Base-by-base conservation (phyloP, 257 asterid species). In the Solanum acaule region DNA sequence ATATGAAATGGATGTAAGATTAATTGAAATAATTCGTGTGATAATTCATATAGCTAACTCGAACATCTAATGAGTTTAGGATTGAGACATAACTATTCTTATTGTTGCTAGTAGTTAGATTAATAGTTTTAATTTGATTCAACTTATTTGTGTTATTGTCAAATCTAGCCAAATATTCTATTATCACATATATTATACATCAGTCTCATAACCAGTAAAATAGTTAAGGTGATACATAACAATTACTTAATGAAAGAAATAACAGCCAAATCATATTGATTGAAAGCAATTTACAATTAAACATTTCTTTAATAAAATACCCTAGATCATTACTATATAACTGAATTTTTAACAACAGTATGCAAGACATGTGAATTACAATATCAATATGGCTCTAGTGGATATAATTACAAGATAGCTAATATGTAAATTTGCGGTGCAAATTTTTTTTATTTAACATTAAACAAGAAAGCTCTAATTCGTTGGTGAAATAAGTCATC, bases 351-450 rank as follows among this genome's bases (percentile, higher is more conserved):
- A 6, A 78, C 14, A 78, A 42, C 38, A 78, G 25, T 25, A 20
- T 77, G 35, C 61, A 40, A 14, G 15, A 42, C 16, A 23, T 12
- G 20, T 15, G 85, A 78, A 78, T 78, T 42, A 42, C 35, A 78
- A 78, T 44, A 42, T 42, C 85, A 78, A 42, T 34, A 25, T 25
- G 15, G 85, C 85, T 13, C 34, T 78, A 40, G 63, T 91, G n/a
- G 93, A 90, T 22, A 91, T 46, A 46, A 46, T 91, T 56, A 88
- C 88, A 4, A 91, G 93, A 86, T 88, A 86, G 85, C 89, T 89
- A 34, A 91, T 88, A 59, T 46, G 87, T 75, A 91, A 82, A 38
- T 91, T 89, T 59, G 86, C 85, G 38, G 37, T 29, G 20, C 2
- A 16, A 86, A 88, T n/a, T n/a, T n/a, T n/a, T n/a, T n/a, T n/a